A percentile compares a stretch with the other conserved stretches of the same genome.
Conservation (phyloP, 768 basidiomycete species). For the Auriculariales sp. region DNA sequence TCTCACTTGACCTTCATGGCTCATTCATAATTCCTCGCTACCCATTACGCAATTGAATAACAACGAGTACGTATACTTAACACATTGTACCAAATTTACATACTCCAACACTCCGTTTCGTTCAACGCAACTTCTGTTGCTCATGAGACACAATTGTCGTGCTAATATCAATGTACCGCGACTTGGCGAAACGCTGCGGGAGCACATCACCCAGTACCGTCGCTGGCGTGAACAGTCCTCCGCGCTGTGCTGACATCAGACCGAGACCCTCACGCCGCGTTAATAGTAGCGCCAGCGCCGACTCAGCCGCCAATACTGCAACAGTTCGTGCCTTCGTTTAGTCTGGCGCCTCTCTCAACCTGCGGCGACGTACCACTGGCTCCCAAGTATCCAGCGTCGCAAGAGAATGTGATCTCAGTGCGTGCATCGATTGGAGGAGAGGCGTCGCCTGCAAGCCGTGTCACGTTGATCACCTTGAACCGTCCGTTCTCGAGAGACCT, state of each 20-base stretch:
- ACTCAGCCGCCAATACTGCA: slow-evolving; percentile 63
- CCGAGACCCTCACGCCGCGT: slow-evolving; percentile 39
- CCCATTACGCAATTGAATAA: too few species aligned
- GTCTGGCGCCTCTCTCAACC: neutral
- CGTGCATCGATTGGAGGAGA: slow-evolving; percentile 32
- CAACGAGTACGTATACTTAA: too few species aligned
- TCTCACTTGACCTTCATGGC: too few species aligned
- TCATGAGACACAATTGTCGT: too few species aligned
- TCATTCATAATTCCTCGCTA: too few species aligned
- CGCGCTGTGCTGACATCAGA: slow-evolving; percentile 32
- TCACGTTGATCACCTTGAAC: slow-evolving; percentile 53
- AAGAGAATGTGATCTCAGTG: slow-evolving; percentile 45
- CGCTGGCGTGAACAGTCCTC: slow-evolving; percentile 75
- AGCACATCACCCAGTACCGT: slow-evolving; percentile 69
- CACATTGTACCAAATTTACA: too few species aligned
- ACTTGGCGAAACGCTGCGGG: slow-evolving; percentile 56
- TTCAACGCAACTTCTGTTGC: too few species aligned
- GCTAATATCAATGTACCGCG: too few species aligned
- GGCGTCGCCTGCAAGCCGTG: slow-evolving; percentile 37
- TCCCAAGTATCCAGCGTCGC: slow-evolving; percentile 63
- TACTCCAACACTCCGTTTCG: too few species aligned
- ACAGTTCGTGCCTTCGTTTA: neutral
- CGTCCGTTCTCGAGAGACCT: slow-evolving; percentile 48
- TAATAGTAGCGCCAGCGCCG: slow-evolving; percentile 55
- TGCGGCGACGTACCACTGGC: slow-evolving; percentile 27